A percentile compares a stretch with the other conserved stretches of the same genome.
Evolutionary conservation across 768 basidiomycete genomes (phyloP).

Genomic region (Megacollybia marginata): DNA sequence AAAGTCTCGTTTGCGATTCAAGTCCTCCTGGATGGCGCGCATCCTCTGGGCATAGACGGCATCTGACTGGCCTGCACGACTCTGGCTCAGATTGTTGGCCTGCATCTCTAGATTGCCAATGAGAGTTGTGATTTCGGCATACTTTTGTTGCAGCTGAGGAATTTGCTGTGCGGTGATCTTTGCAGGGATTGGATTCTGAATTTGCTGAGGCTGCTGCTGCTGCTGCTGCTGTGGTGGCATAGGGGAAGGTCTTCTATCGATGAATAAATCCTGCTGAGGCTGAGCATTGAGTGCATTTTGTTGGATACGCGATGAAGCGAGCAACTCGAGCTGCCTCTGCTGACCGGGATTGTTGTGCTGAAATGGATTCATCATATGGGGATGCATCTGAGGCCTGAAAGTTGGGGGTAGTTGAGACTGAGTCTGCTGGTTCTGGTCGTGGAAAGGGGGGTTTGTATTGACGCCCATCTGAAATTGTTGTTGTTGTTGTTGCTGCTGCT

Average conservation of each 20-base stretch:
- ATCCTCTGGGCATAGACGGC: conserved; percentile 14
- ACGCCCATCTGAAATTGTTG: conserved; percentile 15
- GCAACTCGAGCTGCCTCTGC: conserved; percentile 40
- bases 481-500: background rate
- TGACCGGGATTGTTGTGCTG: conserved; percentile 28
- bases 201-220: conserved; percentile 4
- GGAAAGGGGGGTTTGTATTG: conserved; percentile 19
- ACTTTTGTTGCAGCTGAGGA: background rate
- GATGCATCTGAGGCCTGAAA: too few species aligned
- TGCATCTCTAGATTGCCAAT: conserved; percentile 8
- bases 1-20: conserved; percentile 30
- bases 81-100: conserved; percentile 6
- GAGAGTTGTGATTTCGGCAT: background rate
- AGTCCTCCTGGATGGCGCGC: conserved; percentile 15
- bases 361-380: conserved; percentile 29
- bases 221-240: conserved; percentile 23
- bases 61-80: conserved; percentile 13
- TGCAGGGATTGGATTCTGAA: background rate
- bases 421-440: conserved; percentile 24
- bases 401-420: conserved; percentile 19
- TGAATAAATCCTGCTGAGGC: conserved; percentile 36
- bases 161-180: conserved; percentile 4
- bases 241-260: conserved; percentile 42
- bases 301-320: conserved; percentile 31
- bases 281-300: conserved; percentile 14